phyloP scores from a whole-genome alignment of 495 filamentous ascomycete species.

The Neurospora sp. region DNA sequence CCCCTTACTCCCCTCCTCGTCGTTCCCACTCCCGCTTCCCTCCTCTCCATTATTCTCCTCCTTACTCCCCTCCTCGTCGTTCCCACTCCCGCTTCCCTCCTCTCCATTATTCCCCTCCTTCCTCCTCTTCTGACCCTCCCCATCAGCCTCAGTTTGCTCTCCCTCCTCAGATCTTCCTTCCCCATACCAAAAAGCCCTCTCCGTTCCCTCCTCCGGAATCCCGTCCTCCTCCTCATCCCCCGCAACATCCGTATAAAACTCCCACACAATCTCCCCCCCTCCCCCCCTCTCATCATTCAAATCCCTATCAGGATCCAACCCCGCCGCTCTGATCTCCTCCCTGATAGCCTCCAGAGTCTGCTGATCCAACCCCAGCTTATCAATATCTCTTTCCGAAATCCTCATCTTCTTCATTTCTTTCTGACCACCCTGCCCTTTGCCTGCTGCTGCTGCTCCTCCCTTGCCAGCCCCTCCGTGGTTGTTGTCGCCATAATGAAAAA shows the following conservation, averaged over 20 bases:
- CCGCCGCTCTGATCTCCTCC: constrained; percentile 43
- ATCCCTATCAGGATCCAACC: constrained; percentile 16
- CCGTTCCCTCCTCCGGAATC: not conserved
- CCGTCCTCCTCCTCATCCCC: not conserved
- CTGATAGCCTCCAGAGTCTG: constrained; percentile 55
- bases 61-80: constrained; percentile 19
- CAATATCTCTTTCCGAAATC: constrained; percentile 48
- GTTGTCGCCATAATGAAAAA: not conserved
- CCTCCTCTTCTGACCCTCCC: not conserved
- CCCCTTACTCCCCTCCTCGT: constrained; percentile 33
- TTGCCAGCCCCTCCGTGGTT: not conserved
- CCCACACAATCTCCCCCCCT: not conserved
- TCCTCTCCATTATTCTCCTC: not conserved
- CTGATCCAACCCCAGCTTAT: constrained; percentile 58
- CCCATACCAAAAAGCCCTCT: not conserved
- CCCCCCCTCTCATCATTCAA: not conserved
- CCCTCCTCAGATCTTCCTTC: not conserved
- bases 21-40: constrained; percentile 7
- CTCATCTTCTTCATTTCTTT: constrained; percentile 42
- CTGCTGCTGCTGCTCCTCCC: not conserved
- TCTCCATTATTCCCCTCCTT: not conserved
- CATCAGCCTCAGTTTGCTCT: not conserved
- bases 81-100: constrained; percentile 3
- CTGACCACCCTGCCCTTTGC: not conserved
- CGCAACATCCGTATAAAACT: not conserved